Conservation (phyloP, 163 green algal genomes). For the Coccomyxa subellipsoidea region DNA sequence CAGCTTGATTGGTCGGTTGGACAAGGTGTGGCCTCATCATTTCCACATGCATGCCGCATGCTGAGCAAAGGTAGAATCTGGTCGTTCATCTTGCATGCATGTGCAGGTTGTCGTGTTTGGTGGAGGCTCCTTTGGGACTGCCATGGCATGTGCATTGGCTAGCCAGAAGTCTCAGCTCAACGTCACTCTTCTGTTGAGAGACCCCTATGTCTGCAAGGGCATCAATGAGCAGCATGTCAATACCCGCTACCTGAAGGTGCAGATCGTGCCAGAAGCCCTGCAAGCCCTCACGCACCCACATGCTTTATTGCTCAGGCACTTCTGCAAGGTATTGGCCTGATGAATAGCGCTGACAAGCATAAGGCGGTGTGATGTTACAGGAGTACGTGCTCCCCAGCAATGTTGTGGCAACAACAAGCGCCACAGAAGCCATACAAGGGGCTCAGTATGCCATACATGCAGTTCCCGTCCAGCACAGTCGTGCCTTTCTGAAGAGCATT, state of each 20-base stretch:
- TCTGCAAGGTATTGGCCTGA: too few relatives aligned
- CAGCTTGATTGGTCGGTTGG: constrained; percentile 13
- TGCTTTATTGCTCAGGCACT: background rate
- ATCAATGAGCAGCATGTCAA: constrained; percentile 93
- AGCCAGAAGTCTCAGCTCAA: constrained; percentile 76
- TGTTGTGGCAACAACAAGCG: constrained; percentile 84
- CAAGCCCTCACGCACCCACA: background rate
- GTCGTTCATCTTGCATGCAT: background rate
- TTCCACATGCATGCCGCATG: background rate
- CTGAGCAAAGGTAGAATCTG: background rate
- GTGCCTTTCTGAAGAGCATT: constrained; percentile 79
- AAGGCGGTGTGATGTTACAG: constrained; percentile 24
- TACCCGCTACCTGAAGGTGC: constrained; percentile 82
- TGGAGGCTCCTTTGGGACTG: constrained; percentile 95
- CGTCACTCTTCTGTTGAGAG: constrained; percentile 87
- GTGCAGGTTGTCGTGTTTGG: constrained; percentile 88
- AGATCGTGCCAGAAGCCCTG: background rate
- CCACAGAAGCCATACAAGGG: constrained; percentile 73
- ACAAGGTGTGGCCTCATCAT: constrained; percentile 25
- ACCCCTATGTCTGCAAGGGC: constrained; percentile 73
- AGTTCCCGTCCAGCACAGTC: constrained; percentile 90
- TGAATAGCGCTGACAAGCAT: too few relatives aligned
- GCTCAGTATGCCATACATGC: constrained; percentile 91
- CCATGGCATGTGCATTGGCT: constrained; percentile 84
- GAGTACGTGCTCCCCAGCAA: constrained; percentile 85